A percentile compares a stretch with the other conserved stretches of the same genome.
phyloP scores from a whole-genome alignment of 2,329 filamentous ascomycete species.

The Helotiales sp. region DNA sequence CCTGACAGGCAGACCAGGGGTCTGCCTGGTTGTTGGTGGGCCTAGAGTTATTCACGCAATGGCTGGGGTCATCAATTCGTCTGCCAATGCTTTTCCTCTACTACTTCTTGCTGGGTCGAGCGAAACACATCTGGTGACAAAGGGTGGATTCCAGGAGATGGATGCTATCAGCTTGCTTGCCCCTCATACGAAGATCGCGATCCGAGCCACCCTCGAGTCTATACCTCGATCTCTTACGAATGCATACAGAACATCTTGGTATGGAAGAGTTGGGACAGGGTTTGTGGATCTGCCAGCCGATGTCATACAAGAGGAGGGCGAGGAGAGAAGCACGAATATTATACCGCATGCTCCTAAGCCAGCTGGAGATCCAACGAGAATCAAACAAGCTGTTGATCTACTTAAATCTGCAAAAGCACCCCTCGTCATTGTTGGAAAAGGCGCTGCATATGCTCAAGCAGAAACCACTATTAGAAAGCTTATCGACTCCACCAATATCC shows the following conservation, averaged over 20 bases:
- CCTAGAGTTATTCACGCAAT: conserved; percentile 59
- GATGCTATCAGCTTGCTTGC: conserved; percentile 53
- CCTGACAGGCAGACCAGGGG: conserved; percentile 54
- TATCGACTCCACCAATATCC: conserved; percentile 48
- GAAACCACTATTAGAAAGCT: conserved; percentile 46
- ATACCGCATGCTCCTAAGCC: conserved; percentile 42
- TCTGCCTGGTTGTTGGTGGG: conserved; percentile 59
- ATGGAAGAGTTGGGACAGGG: conserved; percentile 51
- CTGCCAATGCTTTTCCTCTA: conserved; percentile 55
- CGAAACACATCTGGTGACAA: conserved; percentile 50
- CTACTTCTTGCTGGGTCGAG: conserved; percentile 54
- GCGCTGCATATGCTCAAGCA: conserved; percentile 53
- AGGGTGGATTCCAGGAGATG: conserved; percentile 58
- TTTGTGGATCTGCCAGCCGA: conserved; percentile 58
- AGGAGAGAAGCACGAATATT: conserved; percentile 24
- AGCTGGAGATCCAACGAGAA: conserved; percentile 44
- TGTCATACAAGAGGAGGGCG: conserved; percentile 47
- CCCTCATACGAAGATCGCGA: conserved; percentile 52
- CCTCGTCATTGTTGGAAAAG: conserved; percentile 55
- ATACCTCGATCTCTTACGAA: conserved; percentile 48
- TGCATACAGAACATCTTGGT: conserved; percentile 53
- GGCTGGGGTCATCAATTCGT: conserved; percentile 53
- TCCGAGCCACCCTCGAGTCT: conserved; percentile 45
- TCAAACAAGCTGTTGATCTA: conserved; percentile 43
- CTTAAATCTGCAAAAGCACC: conserved; percentile 49